Percentiles rank a stretch among this genome's conserved stretches.
Conservation (phyloP, 2,329 filamentous ascomycete genomes). For the Raffaelea arxii region DNA sequence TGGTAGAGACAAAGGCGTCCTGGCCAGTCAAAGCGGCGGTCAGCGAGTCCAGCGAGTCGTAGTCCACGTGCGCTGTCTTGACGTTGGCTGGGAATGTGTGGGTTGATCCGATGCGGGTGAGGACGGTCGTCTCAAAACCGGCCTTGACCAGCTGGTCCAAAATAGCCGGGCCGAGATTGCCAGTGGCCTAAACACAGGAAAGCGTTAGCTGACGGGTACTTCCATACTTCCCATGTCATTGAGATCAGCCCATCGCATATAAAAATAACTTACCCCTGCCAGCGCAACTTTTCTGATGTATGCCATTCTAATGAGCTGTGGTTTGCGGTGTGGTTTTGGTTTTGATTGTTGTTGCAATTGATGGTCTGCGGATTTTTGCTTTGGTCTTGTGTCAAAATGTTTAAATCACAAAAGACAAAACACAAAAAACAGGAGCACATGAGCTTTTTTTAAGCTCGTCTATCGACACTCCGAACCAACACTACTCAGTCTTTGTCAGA, state of each 20-base stretch:
- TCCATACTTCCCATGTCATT: background rate
- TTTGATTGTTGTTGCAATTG: background rate
- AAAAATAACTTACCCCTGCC: conserved; percentile 2
- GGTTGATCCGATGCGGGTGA: conserved; percentile 31
- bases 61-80: conserved; percentile 31
- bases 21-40: conserved; percentile 41
- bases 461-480: too few species aligned
- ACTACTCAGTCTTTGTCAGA: too few species aligned
- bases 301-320: background rate
- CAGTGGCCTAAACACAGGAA: conserved; percentile 34
- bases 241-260: too few species aligned
- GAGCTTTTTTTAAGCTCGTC: too few species aligned
- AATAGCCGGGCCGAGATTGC: conserved; percentile 29
- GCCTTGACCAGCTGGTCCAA: conserved; percentile 30
- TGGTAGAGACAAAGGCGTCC: conserved; percentile 20
- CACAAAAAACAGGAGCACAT: background rate
- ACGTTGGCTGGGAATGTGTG: conserved; percentile 32
- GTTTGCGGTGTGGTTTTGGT: background rate
- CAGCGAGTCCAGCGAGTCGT: conserved; percentile 31
- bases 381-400: too few species aligned
- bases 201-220: background rate
- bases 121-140: conserved; percentile 40
- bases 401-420: background rate
- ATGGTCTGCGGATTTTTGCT: background rate
- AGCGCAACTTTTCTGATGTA: conserved; percentile 1